Evolutionary conservation across 352 stramenopile species (phyloP).

Genomic region (Phytophthora europaea): DNA sequence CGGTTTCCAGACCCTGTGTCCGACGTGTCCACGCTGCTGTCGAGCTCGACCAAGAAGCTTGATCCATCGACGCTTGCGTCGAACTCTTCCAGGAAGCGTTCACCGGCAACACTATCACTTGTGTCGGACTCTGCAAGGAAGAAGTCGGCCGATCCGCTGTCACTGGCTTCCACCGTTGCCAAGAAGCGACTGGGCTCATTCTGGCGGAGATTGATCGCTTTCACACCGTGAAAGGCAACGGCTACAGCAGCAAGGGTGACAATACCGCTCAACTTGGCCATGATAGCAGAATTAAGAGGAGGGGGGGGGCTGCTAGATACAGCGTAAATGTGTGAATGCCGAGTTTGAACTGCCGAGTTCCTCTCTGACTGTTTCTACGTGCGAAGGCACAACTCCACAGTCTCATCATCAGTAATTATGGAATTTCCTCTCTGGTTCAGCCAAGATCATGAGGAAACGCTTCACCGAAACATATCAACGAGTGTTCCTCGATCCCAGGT

Average conservation of each 20-base stretch:
- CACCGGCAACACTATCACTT: constrained; percentile 10
- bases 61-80: neutral
- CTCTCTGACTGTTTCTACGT: neutral
- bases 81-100: constrained; percentile 11
- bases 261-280: constrained; percentile 17
- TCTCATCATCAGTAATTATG: neutral
- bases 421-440: neutral
- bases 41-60: neutral
- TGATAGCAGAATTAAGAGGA: neutral
- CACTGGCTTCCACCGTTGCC: constrained; percentile 7
- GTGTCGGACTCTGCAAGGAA: constrained; percentile 4
- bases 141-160: constrained; percentile 25
- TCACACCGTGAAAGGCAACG: neutral
- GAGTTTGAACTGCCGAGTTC: neutral
- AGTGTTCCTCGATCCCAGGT: neutral
- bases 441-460: neutral
- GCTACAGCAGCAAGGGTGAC: constrained; percentile 3
- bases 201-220: constrained; percentile 20
- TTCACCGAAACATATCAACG: neutral
- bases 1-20: neutral
- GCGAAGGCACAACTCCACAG: neutral
- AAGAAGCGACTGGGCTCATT: constrained; percentile 9
- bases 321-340: constrained; percentile 1
- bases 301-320: neutral
- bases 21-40: neutral